Conservation (phyloP, 2,329 filamentous ascomycete genomes). For the Colletotrichum cuscutae region DNA sequence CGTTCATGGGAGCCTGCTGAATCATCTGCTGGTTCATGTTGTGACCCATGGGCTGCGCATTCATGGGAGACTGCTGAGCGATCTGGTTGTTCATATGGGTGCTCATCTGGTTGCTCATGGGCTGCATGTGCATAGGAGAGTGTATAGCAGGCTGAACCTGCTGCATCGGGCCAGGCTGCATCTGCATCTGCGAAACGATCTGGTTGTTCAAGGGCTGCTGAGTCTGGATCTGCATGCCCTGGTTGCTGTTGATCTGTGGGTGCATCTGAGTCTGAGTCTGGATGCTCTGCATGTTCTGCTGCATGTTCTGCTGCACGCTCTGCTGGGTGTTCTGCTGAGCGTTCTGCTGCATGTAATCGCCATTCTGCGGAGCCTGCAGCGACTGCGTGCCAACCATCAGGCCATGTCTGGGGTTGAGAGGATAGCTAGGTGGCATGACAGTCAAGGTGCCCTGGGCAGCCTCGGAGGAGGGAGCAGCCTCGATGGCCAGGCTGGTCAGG, state of each 20-base stretch:
- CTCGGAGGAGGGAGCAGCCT: conserved; percentile 13
- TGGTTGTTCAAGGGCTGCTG: neutral
- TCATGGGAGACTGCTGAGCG: neutral
- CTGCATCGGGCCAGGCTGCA: neutral
- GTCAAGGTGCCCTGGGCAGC: conserved; percentile 10
- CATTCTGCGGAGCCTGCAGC: neutral
- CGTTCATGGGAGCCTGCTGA: neutral
- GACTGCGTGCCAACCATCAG: neutral
- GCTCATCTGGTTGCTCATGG: neutral
- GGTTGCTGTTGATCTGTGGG: neutral
- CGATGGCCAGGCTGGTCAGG: conserved; percentile 20
- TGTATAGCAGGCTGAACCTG: neutral
- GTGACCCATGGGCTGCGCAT: neutral
- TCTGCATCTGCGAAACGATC: neutral
- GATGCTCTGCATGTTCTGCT: neutral
- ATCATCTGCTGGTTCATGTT: neutral
- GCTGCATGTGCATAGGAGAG: neutral
- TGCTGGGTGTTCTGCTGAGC: neutral
- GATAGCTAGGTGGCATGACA: neutral
- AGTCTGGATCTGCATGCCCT: neutral
- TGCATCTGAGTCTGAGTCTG: neutral
- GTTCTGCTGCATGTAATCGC: neutral
- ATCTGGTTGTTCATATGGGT: neutral
- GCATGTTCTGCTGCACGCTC: neutral
- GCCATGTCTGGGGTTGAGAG: neutral